A percentile compares a stretch with the other conserved stretches of the same genome.
Evolutionary conservation across 73 alveolate species (phyloP).

Genomic region (Symbiodinium pilosum): DNA sequence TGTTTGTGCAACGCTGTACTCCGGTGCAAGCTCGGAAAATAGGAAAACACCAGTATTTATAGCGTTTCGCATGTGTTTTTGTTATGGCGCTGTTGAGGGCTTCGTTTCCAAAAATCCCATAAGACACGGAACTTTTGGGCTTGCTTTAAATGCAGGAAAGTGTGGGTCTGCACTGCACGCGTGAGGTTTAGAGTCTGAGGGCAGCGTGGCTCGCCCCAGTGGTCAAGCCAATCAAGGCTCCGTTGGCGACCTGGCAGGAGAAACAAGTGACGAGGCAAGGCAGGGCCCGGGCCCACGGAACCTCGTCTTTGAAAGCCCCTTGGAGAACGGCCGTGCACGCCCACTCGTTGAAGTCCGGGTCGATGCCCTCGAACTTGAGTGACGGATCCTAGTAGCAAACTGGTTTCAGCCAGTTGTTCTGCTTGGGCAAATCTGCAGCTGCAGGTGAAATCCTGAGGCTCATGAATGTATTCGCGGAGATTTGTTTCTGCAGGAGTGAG

Average conservation of each 20-base stretch:
- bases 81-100: no score
- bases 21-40: no score
- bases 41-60: no score
- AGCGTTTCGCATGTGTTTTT: no score
- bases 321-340: conserved; percentile 1
- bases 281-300: conserved; percentile 14
- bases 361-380: background rate
- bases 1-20: no score
- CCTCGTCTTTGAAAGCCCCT: conserved; percentile 4
- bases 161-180: no score
- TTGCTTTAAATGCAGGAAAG: no score
- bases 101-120: no score
- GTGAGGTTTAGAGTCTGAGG: no score
- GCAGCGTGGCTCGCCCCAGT: background rate
- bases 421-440: background rate
- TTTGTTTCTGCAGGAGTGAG: background rate
- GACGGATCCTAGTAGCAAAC: background rate
- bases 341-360: conserved; percentile 9
- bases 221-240: conserved; percentile 13
- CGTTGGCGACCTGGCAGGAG: conserved; percentile 5
- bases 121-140: no score
- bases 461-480: background rate
- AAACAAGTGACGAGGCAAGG: background rate
- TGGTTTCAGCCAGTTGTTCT: background rate
- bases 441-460: background rate